These are phyloP conservation scores for Pyrus communis DNA, from an alignment of 306 rosid species.

Conservation along the genomic window DNA sequence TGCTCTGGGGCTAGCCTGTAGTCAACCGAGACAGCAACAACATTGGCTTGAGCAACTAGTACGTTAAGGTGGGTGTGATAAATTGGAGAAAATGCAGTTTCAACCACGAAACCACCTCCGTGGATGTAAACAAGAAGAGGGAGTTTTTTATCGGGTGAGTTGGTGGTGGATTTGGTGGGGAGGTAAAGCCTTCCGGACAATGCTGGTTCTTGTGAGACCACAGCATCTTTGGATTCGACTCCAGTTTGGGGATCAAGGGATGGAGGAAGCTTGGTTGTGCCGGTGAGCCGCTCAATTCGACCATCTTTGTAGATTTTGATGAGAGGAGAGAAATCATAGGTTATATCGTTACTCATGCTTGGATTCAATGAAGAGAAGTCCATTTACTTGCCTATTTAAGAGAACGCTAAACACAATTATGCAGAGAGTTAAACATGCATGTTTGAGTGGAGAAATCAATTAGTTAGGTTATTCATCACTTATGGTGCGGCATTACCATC, in stretches of 20 bases:
- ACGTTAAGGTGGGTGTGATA: constrained; percentile 36
- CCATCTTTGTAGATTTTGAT: constrained; percentile 55
- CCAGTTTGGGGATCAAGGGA: constrained; percentile 28
- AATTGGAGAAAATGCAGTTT: constrained; percentile 26
- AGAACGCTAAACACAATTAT: background rate
- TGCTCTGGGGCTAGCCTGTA: constrained; percentile 60
- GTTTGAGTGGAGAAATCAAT: background rate
- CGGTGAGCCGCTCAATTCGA: constrained; percentile 34
- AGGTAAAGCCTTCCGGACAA: constrained; percentile 43
- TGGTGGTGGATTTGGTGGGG: constrained; percentile 29
- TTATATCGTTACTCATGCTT: constrained; percentile 14
- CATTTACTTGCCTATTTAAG: background rate
- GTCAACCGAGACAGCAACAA: constrained; percentile 30
- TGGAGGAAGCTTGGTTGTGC: constrained; percentile 31
- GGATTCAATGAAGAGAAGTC: background rate
- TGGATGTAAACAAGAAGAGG: constrained; percentile 59
- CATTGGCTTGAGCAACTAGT: constrained; percentile 28
- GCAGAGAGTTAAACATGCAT: background rate
- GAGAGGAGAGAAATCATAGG: constrained; percentile 28
- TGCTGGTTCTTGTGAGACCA: constrained; percentile 32
- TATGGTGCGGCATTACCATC: background rate
- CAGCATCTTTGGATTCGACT: constrained; percentile 51
- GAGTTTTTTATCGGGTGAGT: constrained; percentile 15
- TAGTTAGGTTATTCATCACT: background rate
- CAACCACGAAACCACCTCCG: constrained; percentile 55